These are phyloP conservation scores for Backusella morwellensis DNA, from an alignment of 192 early-diverging fungal species.

Conservation along the genomic window DNA sequence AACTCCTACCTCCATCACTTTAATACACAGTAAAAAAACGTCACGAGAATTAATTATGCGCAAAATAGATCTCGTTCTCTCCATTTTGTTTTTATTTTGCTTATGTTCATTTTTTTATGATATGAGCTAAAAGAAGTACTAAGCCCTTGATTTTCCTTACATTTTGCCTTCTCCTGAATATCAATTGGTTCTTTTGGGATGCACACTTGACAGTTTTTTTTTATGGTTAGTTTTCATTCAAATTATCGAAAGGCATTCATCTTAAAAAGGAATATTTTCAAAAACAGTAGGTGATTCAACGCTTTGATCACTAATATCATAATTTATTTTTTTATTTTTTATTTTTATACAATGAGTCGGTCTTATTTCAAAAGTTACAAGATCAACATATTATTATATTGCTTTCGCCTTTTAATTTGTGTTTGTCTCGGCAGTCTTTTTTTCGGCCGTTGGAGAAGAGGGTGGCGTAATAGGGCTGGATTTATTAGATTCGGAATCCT, in stretches of 20 bases:
- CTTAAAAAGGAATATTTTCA: slow-evolving; percentile 2
- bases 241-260: neutral
- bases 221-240: slow-evolving; percentile 5
- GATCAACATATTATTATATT: slow-evolving; percentile 1
- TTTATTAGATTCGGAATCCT: neutral
- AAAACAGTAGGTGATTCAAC: neutral
- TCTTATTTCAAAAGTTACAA: slow-evolving; percentile 1
- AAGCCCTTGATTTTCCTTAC: slow-evolving; percentile 15
- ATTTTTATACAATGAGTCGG: neutral
- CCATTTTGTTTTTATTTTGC: too few relatives aligned
- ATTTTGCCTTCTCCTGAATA: slow-evolving; percentile 6
- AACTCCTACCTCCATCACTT: neutral
- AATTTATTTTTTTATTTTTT: slow-evolving; percentile 1
- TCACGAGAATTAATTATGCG: slow-evolving; percentile 3
- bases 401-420: neutral
- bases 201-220: slow-evolving; percentile 13
- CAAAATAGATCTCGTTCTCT: slow-evolving; percentile 2
- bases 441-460: slow-evolving; percentile 2
- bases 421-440: neutral
- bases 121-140: neutral
- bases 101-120: neutral
- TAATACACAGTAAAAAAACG: neutral
- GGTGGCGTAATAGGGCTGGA: neutral
- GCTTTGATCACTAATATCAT: neutral
- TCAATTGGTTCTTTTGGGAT: slow-evolving; percentile 6